These are phyloP conservation scores for Yarrowia keelungensis DNA, from an alignment of 805 yeast genomes.

Conservation along the genomic window DNA sequence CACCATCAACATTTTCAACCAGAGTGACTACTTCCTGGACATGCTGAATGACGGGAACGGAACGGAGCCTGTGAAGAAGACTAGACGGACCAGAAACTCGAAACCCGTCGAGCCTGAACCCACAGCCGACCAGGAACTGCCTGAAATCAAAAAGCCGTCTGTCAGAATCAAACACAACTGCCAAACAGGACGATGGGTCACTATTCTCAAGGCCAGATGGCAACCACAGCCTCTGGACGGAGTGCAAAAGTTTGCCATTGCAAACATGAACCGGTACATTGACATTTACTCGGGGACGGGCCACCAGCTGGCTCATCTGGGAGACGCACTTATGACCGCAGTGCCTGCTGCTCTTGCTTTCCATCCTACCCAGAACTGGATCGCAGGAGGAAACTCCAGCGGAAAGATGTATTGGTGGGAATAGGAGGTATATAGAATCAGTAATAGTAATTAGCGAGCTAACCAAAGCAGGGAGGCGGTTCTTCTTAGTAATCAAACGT, in stretches of 20 bases:
- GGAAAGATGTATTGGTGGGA: conserved; percentile 79
- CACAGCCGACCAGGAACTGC: not conserved
- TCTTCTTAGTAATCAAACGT: too few relatives aligned
- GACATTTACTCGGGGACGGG: conserved; percentile 85
- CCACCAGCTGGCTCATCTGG: conserved; percentile 75
- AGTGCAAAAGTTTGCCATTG: conserved; percentile 84
- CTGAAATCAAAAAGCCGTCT: conserved; percentile 60
- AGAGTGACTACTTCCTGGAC: conserved; percentile 35
- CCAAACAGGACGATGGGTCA: conserved; percentile 97
- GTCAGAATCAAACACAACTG: conserved; percentile 83
- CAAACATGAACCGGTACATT: conserved; percentile 87
- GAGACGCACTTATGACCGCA: conserved; percentile 70
- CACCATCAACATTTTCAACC: conserved; percentile 73
- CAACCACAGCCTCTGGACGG: conserved; percentile 74
- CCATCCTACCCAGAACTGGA: conserved; percentile 89
- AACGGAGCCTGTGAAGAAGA: conserved; percentile 39
- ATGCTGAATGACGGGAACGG: conserved; percentile 50
- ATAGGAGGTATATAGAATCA: conserved; percentile 8
- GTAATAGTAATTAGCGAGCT: too few relatives aligned
- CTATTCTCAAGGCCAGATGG: conserved; percentile 89
- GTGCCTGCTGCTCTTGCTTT: conserved; percentile 90
- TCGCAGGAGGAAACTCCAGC: conserved; percentile 92
- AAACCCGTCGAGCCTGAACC: not conserved
- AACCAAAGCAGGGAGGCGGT: too few relatives aligned
- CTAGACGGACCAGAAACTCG: not conserved